phyloP scores from a whole-genome alignment of 805 yeast species.

The Phaffomyces opuntiae region DNA sequence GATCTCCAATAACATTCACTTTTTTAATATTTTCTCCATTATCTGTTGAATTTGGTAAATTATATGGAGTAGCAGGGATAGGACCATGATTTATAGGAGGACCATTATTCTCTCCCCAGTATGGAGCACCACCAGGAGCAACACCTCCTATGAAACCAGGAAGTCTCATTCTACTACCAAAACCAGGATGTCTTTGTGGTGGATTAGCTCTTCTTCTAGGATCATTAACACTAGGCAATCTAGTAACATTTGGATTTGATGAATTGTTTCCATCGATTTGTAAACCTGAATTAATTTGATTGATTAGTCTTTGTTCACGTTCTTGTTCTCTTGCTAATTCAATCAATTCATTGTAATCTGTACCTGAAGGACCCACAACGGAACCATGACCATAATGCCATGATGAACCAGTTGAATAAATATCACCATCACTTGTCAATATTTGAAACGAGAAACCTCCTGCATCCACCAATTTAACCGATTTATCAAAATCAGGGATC shows the following conservation, averaged over 20 bases:
- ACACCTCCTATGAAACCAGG: not conserved
- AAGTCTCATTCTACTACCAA: not conserved
- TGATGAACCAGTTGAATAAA: constrained; percentile 47
- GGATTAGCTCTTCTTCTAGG: not conserved
- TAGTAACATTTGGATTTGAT: not conserved
- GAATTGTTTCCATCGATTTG: not conserved
- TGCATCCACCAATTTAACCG: constrained; percentile 44
- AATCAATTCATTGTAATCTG: constrained; percentile 25
- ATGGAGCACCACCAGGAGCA: no score
- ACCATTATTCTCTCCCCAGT: not conserved
- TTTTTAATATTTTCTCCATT: constrained; percentile 3
- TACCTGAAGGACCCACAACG: constrained; percentile 34
- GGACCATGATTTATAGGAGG: not conserved
- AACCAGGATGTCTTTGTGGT: no score
- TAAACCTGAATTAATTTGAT: not conserved
- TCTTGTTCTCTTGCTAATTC: constrained; percentile 10
- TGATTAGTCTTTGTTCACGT: not conserved
- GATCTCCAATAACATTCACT: constrained; percentile 12
- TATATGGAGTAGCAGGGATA: not conserved
- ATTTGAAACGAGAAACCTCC: constrained; percentile 63
- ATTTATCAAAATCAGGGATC: constrained; percentile 29
- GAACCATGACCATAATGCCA: constrained; percentile 33
- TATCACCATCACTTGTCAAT: constrained; percentile 45
- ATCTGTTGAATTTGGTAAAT: not conserved
- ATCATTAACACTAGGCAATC: not conserved